Evolutionary conservation across 371 early-diverging fungal species (phyloP).

Genomic region (Basidiobolus meristosporus): DNA sequence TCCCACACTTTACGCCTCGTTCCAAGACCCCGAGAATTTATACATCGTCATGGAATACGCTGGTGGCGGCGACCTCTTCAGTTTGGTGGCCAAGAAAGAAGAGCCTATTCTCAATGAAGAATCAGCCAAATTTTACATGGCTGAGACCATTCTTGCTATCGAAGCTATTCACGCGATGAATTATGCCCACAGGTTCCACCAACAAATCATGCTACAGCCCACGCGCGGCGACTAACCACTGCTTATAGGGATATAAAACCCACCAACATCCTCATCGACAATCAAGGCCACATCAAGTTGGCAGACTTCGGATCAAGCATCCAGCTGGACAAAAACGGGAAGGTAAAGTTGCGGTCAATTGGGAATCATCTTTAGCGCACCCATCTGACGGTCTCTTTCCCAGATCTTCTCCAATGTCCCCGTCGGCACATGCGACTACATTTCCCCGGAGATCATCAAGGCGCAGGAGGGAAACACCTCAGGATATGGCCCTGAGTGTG

Average conservation of each 20-base stretch:
- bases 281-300: constrained; percentile 36
- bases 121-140: constrained; percentile 88
- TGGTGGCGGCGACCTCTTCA: constrained; percentile 91
- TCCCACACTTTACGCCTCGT: constrained; percentile 63
- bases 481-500: constrained; percentile 83
- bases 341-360: constrained; percentile 5
- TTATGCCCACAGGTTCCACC: constrained; percentile 65
- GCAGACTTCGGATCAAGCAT: constrained; percentile 79
- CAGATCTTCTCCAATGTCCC: constrained; percentile 36
- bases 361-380: background rate
- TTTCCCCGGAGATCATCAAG: constrained; percentile 83
- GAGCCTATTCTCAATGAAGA: constrained; percentile 53
- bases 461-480: constrained; percentile 27
- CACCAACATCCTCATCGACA: constrained; percentile 6
- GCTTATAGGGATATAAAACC: constrained; percentile 9
- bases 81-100: constrained; percentile 44
- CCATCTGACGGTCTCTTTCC: constrained; percentile 2
- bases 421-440: constrained; percentile 92
- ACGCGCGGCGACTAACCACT: too few species aligned
- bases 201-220: background rate
- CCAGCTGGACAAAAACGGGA: constrained; percentile 9
- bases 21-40: constrained; percentile 75
- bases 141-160: constrained; percentile 83
- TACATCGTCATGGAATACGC: constrained; percentile 95
- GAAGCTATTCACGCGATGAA: constrained; percentile 80